Conservation (phyloP, 2,329 filamentous ascomycete species). For the Claviceps sp. region DNA sequence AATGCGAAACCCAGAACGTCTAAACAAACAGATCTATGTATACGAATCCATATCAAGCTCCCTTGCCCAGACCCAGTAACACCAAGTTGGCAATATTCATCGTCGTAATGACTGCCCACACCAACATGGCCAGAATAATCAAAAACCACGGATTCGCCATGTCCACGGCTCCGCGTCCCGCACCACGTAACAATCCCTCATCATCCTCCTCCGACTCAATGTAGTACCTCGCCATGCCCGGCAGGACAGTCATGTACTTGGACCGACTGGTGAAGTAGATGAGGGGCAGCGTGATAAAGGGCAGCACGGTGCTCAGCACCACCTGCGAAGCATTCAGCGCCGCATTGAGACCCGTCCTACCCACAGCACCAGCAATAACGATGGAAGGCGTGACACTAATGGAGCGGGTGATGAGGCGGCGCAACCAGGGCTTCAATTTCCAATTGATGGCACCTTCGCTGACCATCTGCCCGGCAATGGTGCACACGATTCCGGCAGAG, state of each 20-base stretch:
- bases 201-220: constrained; percentile 13
- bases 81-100: constrained; percentile 73
- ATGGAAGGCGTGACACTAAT: constrained; percentile 75
- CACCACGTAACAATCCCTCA: constrained; percentile 1
- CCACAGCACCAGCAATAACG: constrained; percentile 69
- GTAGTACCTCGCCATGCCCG: constrained; percentile 26
- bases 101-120: constrained; percentile 62
- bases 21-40: too few relatives aligned
- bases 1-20: too few relatives aligned
- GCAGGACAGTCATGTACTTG: constrained; percentile 63
- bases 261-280: constrained; percentile 74
- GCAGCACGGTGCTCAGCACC: constrained; percentile 62
- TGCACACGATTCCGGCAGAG: constrained; percentile 76
- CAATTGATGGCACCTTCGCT: constrained; percentile 70
- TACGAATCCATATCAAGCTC: background rate
- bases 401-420: constrained; percentile 60
- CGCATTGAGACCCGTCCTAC: constrained; percentile 52
- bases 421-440: constrained; percentile 63
- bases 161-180: constrained; percentile 24
- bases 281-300: constrained; percentile 70
- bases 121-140: constrained; percentile 36
- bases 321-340: constrained; percentile 70
- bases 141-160: constrained; percentile 65
- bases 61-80: constrained; percentile 32
- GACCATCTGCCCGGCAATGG: constrained; percentile 82